Evolutionary conservation across 768 basidiomycete genomes (phyloP).

Genomic region (Collybia nuda): DNA sequence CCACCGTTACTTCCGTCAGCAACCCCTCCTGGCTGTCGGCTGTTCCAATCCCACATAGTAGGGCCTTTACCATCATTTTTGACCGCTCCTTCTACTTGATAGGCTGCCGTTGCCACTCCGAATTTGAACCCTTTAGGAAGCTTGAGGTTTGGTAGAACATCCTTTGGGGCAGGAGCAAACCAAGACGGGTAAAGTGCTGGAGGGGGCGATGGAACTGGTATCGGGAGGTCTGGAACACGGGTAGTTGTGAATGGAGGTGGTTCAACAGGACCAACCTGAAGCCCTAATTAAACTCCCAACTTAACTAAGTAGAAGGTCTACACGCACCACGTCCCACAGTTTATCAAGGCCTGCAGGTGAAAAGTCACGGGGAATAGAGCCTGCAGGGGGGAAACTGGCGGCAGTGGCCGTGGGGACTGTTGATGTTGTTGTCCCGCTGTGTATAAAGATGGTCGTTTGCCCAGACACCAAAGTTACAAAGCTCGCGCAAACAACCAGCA

Average conservation of each 20-base stretch:
- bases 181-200: conserved; percentile 45
- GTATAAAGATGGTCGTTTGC: no score
- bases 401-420: background rate
- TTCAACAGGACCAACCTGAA: conserved; percentile 42
- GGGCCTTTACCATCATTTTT: conserved; percentile 51
- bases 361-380: conserved; percentile 39
- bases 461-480: no score
- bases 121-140: conserved; percentile 49
- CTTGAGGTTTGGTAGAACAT: conserved; percentile 41
- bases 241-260: conserved; percentile 47
- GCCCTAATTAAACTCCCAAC: background rate
- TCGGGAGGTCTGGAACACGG: conserved; percentile 31
- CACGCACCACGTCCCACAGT: conserved; percentile 38
- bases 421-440: no score
- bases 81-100: conserved; percentile 53
- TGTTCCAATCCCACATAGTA: conserved; percentile 50
- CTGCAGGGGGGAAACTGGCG: conserved; percentile 36
- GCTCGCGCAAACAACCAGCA: no score
- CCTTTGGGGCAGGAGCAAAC: conserved; percentile 42
- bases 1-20: conserved; percentile 44
- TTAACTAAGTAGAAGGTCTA: background rate
- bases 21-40: conserved; percentile 39
- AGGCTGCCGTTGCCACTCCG: conserved; percentile 52
- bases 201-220: conserved; percentile 40
- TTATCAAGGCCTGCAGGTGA: conserved; percentile 34